A percentile compares a stretch with the other conserved stretches of the same genome.
Evolutionary conservation across 805 yeast genomes (phyloP).

Genomic region (Cyberlindnera suaveolens): DNA sequence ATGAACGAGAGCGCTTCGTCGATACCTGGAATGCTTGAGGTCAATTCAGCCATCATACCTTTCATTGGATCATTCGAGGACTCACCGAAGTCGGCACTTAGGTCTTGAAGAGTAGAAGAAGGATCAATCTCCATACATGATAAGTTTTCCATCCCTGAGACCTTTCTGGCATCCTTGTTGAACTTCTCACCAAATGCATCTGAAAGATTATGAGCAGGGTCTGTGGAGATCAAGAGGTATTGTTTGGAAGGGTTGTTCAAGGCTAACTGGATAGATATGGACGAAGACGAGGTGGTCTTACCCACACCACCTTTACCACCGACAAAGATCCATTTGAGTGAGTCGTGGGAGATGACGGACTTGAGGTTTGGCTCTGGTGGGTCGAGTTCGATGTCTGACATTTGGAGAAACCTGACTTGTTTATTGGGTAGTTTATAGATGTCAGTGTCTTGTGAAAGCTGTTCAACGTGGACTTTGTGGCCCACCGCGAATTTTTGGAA

Average conservation of each 20-base stretch:
- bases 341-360: constrained; percentile 57
- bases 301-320: constrained; percentile 99
- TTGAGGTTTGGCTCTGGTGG: constrained; percentile 59
- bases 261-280: constrained; percentile 92
- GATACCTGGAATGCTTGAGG: constrained; percentile 95
- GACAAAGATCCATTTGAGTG: constrained; percentile 92
- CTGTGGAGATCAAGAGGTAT: constrained; percentile 88
- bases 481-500: not conserved
- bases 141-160: constrained; percentile 80
- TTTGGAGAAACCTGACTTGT: not conserved
- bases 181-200: constrained; percentile 99
- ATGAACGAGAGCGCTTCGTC: constrained; percentile 97
- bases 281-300: constrained; percentile 94
- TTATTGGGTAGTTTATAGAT: not conserved
- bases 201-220: constrained; percentile 96
- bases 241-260: constrained; percentile 70
- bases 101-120: constrained; percentile 84
- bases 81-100: constrained; percentile 39
- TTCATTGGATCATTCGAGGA: constrained; percentile 51
- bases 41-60: constrained; percentile 80
- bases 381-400: constrained; percentile 22
- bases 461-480: no score
- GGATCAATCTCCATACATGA: constrained; percentile 99
- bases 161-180: constrained; percentile 92
- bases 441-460: no score